Percentiles rank a stretch among this genome's conserved stretches.
Conservation (phyloP, 2,329 filamentous ascomycete species). For the Aspergillus ruber region DNA sequence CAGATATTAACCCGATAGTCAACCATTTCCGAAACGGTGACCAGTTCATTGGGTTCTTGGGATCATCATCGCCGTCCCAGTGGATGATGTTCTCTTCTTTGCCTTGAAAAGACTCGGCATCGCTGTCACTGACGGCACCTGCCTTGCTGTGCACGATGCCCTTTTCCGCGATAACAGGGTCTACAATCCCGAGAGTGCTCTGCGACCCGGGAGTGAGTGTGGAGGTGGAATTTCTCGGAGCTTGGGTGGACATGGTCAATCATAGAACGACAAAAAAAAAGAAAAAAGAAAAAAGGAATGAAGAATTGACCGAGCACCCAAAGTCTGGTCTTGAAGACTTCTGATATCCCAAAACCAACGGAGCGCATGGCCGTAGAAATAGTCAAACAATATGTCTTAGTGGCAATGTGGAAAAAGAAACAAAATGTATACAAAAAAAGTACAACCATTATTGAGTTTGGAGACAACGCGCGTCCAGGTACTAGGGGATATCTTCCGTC, state of each 20-base stretch:
- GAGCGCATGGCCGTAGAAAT: constrained; percentile 5
- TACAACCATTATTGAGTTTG: constrained; percentile 3
- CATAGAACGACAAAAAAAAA: background rate
- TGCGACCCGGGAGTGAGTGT: constrained; percentile 3
- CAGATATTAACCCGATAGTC: constrained; percentile 12
- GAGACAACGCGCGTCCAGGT: constrained; percentile 9
- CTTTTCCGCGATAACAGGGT: constrained; percentile 5
- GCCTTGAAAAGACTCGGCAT: constrained; percentile 2
- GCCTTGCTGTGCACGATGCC: constrained; percentile 3
- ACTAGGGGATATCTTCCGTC: constrained; percentile 1
- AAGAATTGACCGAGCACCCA: background rate
- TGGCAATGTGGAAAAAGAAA: constrained; percentile 2
- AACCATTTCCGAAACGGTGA: constrained; percentile 10
- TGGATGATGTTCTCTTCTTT: constrained; percentile 6
- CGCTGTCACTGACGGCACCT: constrained; percentile 1
- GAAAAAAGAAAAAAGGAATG: background rate
- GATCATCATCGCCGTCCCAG: constrained; percentile 11
- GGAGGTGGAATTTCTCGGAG: constrained; percentile 1
- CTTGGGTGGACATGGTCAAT: constrained; percentile 5
- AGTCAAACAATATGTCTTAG: constrained; percentile 1
- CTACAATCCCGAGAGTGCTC: constrained; percentile 4
- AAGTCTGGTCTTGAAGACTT: background rate
- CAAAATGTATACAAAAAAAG: constrained; percentile 1
- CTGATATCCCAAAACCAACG: background rate
- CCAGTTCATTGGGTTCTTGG: constrained; percentile 14